Evolutionary conservation across 1,284 basidiomycete genomes (phyloP).

Genomic region (Hypsizygus ulmarius): DNA sequence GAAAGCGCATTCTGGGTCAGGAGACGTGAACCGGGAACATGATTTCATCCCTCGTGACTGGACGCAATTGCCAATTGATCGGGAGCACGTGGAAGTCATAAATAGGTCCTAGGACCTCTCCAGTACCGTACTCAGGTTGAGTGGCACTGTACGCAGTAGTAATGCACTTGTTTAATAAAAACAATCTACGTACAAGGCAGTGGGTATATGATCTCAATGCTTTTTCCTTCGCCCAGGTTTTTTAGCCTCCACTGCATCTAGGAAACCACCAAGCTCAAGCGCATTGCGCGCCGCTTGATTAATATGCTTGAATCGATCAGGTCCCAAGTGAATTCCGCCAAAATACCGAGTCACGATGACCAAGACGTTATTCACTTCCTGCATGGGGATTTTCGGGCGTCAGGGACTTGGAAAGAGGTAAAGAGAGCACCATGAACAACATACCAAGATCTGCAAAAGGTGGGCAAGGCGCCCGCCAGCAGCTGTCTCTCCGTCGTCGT

Average conservation of each 20-base stretch:
- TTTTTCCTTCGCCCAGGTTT: conserved; percentile 20
- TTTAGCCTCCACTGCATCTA: conserved; percentile 44
- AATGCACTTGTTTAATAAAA: too few species aligned
- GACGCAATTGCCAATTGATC: background rate
- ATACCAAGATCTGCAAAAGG: conserved; percentile 81
- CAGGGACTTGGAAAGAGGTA: background rate
- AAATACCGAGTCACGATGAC: conserved; percentile 83
- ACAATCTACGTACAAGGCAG: background rate
- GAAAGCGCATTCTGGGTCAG: conserved; percentile 22
- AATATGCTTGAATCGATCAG: conserved; percentile 91
- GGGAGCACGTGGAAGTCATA: background rate
- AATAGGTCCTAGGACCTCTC: too few species aligned
- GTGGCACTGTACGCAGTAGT: too few species aligned
- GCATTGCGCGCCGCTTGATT: conserved; percentile 88
- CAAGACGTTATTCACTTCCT: conserved; percentile 81
- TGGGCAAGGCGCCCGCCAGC: conserved; percentile 87
- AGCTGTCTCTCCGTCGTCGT: conserved; percentile 91
- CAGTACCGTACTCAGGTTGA: too few species aligned
- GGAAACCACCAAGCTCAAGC: conserved; percentile 77
- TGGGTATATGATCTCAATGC: conserved; percentile 9
- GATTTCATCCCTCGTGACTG: conserved; percentile 3
- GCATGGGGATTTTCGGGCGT: background rate
- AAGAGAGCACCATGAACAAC: conserved; percentile 22
- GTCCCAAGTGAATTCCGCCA: conserved; percentile 79
- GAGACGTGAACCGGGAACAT: conserved; percentile 13